Evolutionary conservation across 2,329 filamentous ascomycete species (phyloP), one percentile per base, ranked within the genome.

Genomic region (Leptographium flavum): DNA sequence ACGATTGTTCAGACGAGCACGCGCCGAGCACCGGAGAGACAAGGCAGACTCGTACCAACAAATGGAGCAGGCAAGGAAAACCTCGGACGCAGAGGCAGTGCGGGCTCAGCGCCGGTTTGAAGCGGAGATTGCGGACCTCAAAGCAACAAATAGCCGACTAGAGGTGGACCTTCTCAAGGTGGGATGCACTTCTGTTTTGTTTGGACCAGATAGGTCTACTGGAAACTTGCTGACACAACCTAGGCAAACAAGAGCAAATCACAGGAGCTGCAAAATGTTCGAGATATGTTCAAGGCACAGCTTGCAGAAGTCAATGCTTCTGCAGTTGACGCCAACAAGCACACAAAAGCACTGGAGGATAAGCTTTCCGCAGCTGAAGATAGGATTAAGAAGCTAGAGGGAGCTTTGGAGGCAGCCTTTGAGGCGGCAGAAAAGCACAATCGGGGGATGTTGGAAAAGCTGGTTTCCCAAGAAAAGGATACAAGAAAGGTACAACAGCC

Each of bases 81-180:
- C 60, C 4, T 60, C 66, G 1, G 66, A 73, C 47, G 61, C 64
- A 3, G 73, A 78, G 45, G 56, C 63, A 1, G 70, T 74, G 40
- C 66, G 71, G 31, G 56, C 64, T 3, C 65, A 65, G 44, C 63
- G 67, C 25, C 63, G 71, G 36, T 59, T 62, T 23, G 79, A 83
- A 37, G 75, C 73, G 1, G 78, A 84, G 53, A 67, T 73, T 43
- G 70, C 74, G n/a, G 77, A 81, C 50, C 60, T 84, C 13, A 72
- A 73, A 54, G 71, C 70, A 22, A 78, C 68, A 2, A 69, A 82
- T 25, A 74, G 71, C 45, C 69, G 71, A 38, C 62, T 87, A 15
- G 74, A 83, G 57, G 71, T 75, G 30, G 74, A 79, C 52, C 52
- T 81, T 13, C 68, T 76, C 59, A 80, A 78, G 66, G 74, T 73